Percentiles rank a stretch among this genome's conserved stretches.
These are phyloP conservation scores for Thelonectria discophora DNA, from an alignment of 2,329 filamentous ascomycete genomes.

Conservation along the genomic window DNA sequence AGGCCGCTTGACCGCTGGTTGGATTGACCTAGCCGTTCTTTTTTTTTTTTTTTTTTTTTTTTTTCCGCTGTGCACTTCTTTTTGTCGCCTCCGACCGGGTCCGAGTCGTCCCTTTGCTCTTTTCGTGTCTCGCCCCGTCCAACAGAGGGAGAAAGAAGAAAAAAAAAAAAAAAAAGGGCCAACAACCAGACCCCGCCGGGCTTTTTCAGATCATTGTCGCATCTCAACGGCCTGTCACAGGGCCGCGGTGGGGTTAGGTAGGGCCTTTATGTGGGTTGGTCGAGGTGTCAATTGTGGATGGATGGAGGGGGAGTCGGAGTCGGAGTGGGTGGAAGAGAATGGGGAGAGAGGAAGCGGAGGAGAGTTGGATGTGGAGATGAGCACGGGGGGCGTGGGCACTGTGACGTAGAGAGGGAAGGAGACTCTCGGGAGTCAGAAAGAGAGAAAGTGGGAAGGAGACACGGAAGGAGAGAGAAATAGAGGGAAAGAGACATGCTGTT, in stretches of 20 bases:
- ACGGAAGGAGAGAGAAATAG: too few species aligned
- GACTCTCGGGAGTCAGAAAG: too few species aligned
- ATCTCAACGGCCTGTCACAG: constrained; percentile 37
- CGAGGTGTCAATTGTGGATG: background rate
- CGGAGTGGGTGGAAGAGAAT: constrained; percentile 12
- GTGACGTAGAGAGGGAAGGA: too few species aligned
- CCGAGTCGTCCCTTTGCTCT: constrained; percentile 25
- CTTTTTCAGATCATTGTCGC: constrained; percentile 36
- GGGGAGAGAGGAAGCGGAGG: background rate
- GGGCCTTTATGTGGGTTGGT: background rate
- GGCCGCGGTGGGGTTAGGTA: constrained; percentile 32
- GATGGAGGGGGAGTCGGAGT: constrained; percentile 16
- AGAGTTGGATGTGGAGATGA: constrained; percentile 5
- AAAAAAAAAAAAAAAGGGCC: too few species aligned
- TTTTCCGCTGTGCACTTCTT: constrained; percentile 1
- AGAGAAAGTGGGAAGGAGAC: too few species aligned
- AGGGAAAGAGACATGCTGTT: too few species aligned
- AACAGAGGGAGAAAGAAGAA: constrained; percentile 1
- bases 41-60: constrained; percentile 24
- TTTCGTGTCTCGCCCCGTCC: constrained; percentile 25
- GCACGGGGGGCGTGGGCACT: background rate
- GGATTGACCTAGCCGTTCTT: constrained; percentile 23
- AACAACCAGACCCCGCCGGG: background rate
- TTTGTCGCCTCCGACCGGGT: constrained; percentile 25
- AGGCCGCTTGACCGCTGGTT: constrained; percentile 39